phyloP scores from a whole-genome alignment of 805 yeast genomes.

The Sungouiella thailandica region DNA sequence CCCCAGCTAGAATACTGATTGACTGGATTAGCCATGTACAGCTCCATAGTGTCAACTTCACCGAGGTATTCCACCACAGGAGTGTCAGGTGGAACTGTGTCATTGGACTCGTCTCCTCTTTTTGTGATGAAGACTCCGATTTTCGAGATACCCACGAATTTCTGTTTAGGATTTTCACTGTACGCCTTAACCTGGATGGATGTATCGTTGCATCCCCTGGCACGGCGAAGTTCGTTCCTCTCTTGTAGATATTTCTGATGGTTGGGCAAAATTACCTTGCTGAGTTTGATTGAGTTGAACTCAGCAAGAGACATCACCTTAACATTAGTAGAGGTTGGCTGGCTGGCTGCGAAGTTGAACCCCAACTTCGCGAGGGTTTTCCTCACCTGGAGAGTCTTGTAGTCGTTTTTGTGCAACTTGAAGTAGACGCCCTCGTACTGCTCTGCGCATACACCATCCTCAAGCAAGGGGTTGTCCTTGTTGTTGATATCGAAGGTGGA shows the following conservation, averaged over 20 bases:
- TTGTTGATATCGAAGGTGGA: too few species aligned
- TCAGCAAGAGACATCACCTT: conserved; percentile 21
- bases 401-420: conserved; percentile 42
- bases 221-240: conserved; percentile 27
- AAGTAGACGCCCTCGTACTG: conserved; percentile 51
- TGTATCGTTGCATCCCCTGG: conserved; percentile 19
- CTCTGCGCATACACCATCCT: conserved; percentile 39
- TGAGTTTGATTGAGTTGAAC: conserved; percentile 25
- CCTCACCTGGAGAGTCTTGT: conserved; percentile 32
- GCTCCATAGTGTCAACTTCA: conserved; percentile 60
- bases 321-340: conserved; percentile 5
- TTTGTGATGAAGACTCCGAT: conserved; percentile 51
- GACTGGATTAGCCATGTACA: conserved; percentile 57
- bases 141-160: conserved; percentile 66
- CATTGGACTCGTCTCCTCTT: conserved; percentile 7
- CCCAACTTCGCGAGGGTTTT: conserved; percentile 20
- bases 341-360: conserved; percentile 5
- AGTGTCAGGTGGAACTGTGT: conserved; percentile 41
- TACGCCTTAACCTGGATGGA: conserved; percentile 50
- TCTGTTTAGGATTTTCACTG: conserved; percentile 52
- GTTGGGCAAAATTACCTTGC: conserved; percentile 30
- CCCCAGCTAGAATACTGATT: conserved; percentile 80
- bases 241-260: conserved; percentile 28
- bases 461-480: conserved; percentile 40
- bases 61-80: conserved; percentile 65